Conservation (phyloP, 495 filamentous ascomycete species). For the Penicillium chermesinum region DNA sequence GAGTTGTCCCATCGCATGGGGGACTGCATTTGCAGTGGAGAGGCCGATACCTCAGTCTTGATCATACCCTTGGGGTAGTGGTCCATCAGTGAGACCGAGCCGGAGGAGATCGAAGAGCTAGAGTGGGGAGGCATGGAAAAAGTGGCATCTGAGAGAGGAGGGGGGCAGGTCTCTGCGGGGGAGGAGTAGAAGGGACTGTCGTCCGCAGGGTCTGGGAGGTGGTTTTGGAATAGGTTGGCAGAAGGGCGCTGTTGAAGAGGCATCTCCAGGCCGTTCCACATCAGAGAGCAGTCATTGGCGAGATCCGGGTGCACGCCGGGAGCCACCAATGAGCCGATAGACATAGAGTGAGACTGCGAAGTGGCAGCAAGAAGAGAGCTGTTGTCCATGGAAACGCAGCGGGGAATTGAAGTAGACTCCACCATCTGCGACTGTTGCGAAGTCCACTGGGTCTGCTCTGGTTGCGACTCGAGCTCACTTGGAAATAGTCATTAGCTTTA, state of each 20-base stretch:
- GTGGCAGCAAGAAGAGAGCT: slow-evolving; percentile 24
- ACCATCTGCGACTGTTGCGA: slow-evolving; percentile 19
- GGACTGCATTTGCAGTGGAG: slow-evolving; percentile 34
- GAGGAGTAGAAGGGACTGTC: slow-evolving; percentile 41
- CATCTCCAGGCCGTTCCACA: slow-evolving; percentile 38
- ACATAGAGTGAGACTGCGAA: slow-evolving; percentile 36
- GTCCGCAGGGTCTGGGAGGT: slow-evolving; percentile 35
- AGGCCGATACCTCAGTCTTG: slow-evolving; percentile 33
- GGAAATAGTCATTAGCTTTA: slow-evolving; percentile 7
- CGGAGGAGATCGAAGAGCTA: slow-evolving; percentile 35
- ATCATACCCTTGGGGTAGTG: slow-evolving; percentile 33
- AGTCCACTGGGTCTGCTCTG: slow-evolving; percentile 29
- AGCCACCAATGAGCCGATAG: slow-evolving; percentile 41
- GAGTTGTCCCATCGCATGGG: slow-evolving; percentile 32
- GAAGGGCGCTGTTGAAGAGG: slow-evolving; percentile 31
- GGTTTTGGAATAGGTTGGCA: slow-evolving; percentile 29
- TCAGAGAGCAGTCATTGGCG: slow-evolving; percentile 30
- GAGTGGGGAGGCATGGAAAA: slow-evolving; percentile 35
- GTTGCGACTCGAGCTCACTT: slow-evolving; percentile 39
- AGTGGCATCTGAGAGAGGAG: slow-evolving; percentile 37
- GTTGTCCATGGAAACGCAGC: slow-evolving; percentile 25
- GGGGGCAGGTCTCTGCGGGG: slow-evolving; percentile 41
- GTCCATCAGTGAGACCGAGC: slow-evolving; percentile 30
- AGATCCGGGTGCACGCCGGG: slow-evolving; percentile 40
- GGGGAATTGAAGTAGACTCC: slow-evolving; percentile 26